Base-by-base conservation (phyloP, 1,284 basidiomycete species). In the Porogramme epimiltina region DNA sequence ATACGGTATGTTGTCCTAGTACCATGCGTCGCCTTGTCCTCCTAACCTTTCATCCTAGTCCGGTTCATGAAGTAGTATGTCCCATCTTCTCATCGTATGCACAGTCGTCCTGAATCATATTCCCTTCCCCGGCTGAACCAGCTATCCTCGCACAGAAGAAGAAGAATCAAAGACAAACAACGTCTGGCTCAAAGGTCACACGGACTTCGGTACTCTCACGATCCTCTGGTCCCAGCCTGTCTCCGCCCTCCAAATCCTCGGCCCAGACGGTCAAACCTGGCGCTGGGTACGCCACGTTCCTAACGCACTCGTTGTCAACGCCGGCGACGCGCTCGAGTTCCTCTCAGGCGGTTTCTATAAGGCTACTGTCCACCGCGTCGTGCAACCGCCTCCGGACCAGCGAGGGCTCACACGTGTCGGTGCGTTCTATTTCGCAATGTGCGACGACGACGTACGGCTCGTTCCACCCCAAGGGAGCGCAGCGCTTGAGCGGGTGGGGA, bases 221-320 rank as follows among this genome's bases (percentile, higher is more conserved):
- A 76, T 85, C 13, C 66, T 86, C 15, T 85, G 78, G 70, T 81
- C 80, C 39, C 84, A 85, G 50, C 83, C 85, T 0, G 75, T 85
- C 3, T 70, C 78, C 11, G 81, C 73, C 0, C 70, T 86, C 22
- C 85, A 87, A 39, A 59, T 59, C 44, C 53, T 56, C 47, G 50
- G 50, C n/a, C 54, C 58, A 8, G 52, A 51, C 48, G 77, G 77
- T 6, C 2, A 68, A 62, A n/a, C n/a, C 22, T 87, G 84, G 84
- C 75, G 75, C 48, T 86, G 79, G 77, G 69, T 84, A 10, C 77
- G 70, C 50, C 82, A 85, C 60, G 71, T 84, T 22, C 77, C 82
- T 3, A 83, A 84, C 54, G 81, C 81, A 5, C 65, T 85, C 41
- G 82, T 72, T n/a, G 61, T 77, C 54, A 78, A 77, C 59, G 70